phyloP scores from a whole-genome alignment of 768 basidiomycete genomes.

The Suillus americanus region DNA sequence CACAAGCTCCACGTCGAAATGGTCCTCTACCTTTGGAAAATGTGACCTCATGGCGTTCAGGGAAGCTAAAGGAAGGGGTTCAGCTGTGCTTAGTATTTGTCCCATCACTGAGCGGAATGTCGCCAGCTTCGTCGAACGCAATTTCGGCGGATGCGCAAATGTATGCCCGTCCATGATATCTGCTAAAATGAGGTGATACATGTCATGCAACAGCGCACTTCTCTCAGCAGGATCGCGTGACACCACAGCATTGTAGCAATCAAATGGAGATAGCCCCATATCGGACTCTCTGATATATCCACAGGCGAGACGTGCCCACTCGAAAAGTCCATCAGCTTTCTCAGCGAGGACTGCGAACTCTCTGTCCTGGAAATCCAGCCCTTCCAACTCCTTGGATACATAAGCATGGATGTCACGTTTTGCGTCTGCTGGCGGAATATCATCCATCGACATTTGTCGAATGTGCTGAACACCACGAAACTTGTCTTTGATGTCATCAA shows the following conservation, averaged over 20 bases:
- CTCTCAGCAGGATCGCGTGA: neutral
- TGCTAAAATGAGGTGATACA: slow-evolving; percentile 8
- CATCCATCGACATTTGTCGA: neutral
- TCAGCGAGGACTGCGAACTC: neutral
- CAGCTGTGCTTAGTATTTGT: neutral
- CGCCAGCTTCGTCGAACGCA: neutral
- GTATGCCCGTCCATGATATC: neutral
- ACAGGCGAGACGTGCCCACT: slow-evolving; percentile 9
- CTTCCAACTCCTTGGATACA: neutral
- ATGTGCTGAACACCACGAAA: neutral
- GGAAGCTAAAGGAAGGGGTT: slow-evolving; percentile 4
- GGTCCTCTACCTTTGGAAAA: neutral
- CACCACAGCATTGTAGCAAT: neutral
- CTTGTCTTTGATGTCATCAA: neutral
- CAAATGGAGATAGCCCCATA: neutral
- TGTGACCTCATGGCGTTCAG: neutral
- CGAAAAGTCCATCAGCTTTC: slow-evolving; percentile 8
- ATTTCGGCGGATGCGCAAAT: no score
- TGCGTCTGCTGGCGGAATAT: neutral
- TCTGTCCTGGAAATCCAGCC: neutral
- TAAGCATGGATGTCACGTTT: slow-evolving; percentile 5
- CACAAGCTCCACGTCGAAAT: neutral
- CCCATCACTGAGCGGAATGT: slow-evolving; percentile 3
- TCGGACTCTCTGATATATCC: neutral
- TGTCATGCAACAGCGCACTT: neutral